Conservation (phyloP, 2,329 filamentous ascomycete species). For the Cladophialophora chaetospira region DNA sequence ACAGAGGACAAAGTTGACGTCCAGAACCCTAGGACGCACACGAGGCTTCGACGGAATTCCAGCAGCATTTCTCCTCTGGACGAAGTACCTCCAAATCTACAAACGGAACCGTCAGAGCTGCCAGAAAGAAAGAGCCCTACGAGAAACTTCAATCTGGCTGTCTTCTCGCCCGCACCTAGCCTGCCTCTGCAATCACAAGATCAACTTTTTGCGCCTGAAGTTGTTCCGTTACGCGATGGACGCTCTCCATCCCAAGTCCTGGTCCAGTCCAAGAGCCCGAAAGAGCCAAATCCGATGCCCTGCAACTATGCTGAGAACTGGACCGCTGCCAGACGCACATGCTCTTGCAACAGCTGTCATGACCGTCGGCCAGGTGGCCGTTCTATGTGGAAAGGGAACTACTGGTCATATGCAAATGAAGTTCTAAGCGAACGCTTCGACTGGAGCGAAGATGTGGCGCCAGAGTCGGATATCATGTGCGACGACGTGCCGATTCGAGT, state of each 20-base stretch:
- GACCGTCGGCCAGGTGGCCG: constrained; percentile 12
- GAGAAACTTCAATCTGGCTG: constrained; percentile 21
- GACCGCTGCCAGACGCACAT: constrained; percentile 10
- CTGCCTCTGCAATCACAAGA: constrained; percentile 10
- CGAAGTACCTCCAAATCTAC: constrained; percentile 3
- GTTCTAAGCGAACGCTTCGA: constrained; percentile 27
- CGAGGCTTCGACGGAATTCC: constrained; percentile 10
- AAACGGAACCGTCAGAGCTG: not conserved
- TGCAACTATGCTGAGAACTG: constrained; percentile 19
- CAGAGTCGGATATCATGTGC: constrained; percentile 15
- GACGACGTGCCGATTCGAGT: constrained; percentile 31
- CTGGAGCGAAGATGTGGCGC: constrained; percentile 19
- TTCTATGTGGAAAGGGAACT: constrained; percentile 23
- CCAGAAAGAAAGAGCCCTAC: constrained; percentile 1
- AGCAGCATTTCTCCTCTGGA: constrained; percentile 13
- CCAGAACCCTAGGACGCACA: not conserved
- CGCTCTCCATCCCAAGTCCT: constrained; percentile 12
- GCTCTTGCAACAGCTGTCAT: constrained; percentile 17
- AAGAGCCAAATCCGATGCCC: constrained; percentile 10
- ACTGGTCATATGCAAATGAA: constrained; percentile 32
- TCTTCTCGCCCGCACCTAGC: constrained; percentile 19
- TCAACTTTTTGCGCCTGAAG: constrained; percentile 19
- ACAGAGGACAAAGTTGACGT: not conserved
- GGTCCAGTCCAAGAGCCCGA: constrained; percentile 14
- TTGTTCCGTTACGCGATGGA: constrained; percentile 19